phyloP scores from a whole-genome alignment of 192 early-diverging fungal genomes.

The Coemansia asiatica region DNA sequence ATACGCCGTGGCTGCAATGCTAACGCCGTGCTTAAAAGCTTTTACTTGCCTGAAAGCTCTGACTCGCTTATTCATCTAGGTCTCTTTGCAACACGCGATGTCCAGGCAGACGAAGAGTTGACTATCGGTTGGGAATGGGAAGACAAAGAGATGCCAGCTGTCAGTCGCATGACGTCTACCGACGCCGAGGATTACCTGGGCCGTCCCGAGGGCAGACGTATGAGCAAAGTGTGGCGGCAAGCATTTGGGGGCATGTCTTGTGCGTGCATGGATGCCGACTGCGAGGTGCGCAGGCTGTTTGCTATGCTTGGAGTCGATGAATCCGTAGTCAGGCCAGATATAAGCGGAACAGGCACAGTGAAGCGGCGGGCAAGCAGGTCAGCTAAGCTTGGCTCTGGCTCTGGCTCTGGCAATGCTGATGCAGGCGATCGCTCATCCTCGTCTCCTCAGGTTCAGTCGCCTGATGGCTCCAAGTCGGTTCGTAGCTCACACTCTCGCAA shows the following conservation, averaged over 20 bases:
- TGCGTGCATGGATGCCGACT: constrained; percentile 31
- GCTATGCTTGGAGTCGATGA: constrained; percentile 51
- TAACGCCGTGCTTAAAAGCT: constrained; percentile 65
- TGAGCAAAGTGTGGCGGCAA: constrained; percentile 57
- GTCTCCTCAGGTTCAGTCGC: constrained; percentile 17
- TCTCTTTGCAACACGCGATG: constrained; percentile 61
- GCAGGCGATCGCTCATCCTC: constrained; percentile 1
- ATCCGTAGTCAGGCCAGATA: constrained; percentile 9
- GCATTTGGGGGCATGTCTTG: constrained; percentile 49
- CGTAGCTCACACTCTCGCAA: constrained; percentile 26
- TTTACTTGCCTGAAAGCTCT: constrained; percentile 50
- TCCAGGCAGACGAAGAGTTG: constrained; percentile 66
- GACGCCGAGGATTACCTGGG: constrained; percentile 49
- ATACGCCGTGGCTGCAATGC: constrained; percentile 66
- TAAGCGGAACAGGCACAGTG: constrained; percentile 1
- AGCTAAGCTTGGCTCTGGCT: constrained; percentile 1
- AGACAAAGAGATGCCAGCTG: constrained; percentile 43
- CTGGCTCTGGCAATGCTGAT: not conserved
- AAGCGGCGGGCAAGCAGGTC: constrained; percentile 36
- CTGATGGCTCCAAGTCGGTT: constrained; percentile 4
- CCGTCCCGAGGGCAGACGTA: constrained; percentile 48
- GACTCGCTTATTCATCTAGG: constrained; percentile 64
- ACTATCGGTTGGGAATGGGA: constrained; percentile 76
- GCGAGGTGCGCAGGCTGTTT: constrained; percentile 44
- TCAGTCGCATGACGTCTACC: constrained; percentile 29